A percentile compares a stretch with the other conserved stretches of the same genome.
These are phyloP conservation scores for Hansenula lynferdii DNA, from an alignment of 1,139 yeast species.

Conservation along the genomic window DNA sequence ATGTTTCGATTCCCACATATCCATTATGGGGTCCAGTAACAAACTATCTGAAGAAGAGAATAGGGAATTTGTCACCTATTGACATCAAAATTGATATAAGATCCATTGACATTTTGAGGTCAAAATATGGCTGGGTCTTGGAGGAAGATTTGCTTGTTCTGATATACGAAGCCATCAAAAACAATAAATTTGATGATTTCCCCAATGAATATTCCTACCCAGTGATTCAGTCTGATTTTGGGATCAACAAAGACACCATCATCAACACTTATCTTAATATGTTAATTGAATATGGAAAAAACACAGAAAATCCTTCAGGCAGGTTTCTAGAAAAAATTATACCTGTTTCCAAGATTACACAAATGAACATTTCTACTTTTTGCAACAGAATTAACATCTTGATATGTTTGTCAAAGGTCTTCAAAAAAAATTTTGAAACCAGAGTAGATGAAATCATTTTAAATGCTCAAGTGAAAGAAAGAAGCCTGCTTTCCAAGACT, in stretches of 20 bases:
- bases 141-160: constrained; percentile 9
- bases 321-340: constrained; percentile 17
- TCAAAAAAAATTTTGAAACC: constrained; percentile 13
- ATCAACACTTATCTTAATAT: constrained; percentile 15
- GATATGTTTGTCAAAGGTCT: constrained; percentile 9
- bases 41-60: neutral
- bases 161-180: constrained; percentile 17
- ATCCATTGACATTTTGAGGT: constrained; percentile 6
- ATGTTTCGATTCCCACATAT: neutral
- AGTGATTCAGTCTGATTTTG: constrained; percentile 4
- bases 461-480: neutral
- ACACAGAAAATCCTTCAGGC: constrained; percentile 4
- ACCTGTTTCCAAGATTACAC: constrained; percentile 14
- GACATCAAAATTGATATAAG: constrained; percentile 7
- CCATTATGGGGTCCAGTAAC: neutral
- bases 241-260: constrained; percentile 10
- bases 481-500: constrained; percentile 2
- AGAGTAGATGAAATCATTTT: constrained; percentile 10
- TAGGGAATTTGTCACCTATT: too few species aligned
- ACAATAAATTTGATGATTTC: constrained; percentile 15
- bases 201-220: constrained; percentile 9
- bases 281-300: constrained; percentile 6
- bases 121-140: constrained; percentile 10
- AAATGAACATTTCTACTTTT: constrained; percentile 9
- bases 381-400: constrained; percentile 19